Evolutionary conservation across 1,284 basidiomycete genomes (phyloP).

Genomic region (Leucoagaricus sp.): DNA sequence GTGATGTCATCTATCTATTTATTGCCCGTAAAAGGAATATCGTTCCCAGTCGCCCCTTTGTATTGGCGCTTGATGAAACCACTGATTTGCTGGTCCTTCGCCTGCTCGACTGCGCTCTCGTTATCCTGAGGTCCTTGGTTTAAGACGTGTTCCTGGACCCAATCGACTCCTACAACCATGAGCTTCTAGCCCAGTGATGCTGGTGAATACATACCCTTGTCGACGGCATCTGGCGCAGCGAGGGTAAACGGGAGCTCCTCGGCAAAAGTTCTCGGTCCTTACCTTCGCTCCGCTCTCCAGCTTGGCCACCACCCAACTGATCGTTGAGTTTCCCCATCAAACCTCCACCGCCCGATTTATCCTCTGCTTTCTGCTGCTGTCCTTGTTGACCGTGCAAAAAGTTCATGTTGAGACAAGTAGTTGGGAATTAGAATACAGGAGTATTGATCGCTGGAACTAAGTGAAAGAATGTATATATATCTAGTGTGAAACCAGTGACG

Average conservation of each 20-base stretch:
- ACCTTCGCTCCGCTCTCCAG: conserved; percentile 22
- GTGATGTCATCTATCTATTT: conserved; percentile 16
- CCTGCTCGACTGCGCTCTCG: conserved; percentile 27
- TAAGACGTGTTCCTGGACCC: conserved; percentile 27
- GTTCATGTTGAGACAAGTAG: conserved; percentile 11
- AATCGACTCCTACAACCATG: conserved; percentile 23
- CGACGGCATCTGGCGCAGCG: conserved; percentile 20
- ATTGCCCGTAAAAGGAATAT: conserved; percentile 17
- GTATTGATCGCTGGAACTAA: too few relatives aligned
- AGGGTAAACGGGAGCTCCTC: background rate
- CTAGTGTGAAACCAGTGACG: conserved; percentile 1
- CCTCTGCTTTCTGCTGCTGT: background rate
- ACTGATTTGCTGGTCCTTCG: conserved; percentile 29
- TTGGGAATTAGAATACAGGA: too few relatives aligned
- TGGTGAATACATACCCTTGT: conserved; percentile 23
- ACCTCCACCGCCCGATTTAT: conserved; percentile 13
- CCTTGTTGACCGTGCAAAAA: conserved; percentile 15
- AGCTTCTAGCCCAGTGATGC: background rate
- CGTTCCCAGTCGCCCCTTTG: conserved; percentile 24
- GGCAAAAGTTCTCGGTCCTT: background rate
- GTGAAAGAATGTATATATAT: background rate
- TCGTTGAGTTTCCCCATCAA: conserved; percentile 21
- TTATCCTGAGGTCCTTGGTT: conserved; percentile 26
- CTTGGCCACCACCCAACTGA: conserved; percentile 18
- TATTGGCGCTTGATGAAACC: conserved; percentile 20